Conservation (phyloP, 163 green algal genomes). For the Prototheca wickerhamii region DNA sequence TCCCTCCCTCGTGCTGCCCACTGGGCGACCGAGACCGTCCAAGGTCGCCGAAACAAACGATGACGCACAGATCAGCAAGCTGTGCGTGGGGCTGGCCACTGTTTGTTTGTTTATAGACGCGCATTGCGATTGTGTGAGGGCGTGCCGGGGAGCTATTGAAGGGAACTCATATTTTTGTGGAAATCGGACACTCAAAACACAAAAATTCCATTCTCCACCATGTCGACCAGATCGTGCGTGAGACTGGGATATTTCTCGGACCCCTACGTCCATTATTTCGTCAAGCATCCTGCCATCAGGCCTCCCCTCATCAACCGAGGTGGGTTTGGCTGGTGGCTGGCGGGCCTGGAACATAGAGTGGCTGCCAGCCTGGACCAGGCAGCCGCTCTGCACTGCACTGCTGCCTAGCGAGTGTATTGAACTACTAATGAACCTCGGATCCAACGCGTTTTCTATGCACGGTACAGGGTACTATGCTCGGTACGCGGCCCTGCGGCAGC, state of each 20-base stretch:
- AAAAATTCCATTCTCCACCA: neutral
- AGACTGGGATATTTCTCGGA: slow-evolving; percentile 75
- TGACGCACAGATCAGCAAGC: slow-evolving; percentile 78
- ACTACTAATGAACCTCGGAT: neutral
- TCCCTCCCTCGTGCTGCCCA: neutral
- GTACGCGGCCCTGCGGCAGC: slow-evolving; percentile 33
- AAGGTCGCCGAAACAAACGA: slow-evolving; percentile 65
- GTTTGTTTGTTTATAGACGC: too few relatives aligned
- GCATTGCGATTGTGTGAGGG: too few relatives aligned
- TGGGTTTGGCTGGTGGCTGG: slow-evolving; percentile 1
- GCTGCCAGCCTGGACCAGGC: neutral
- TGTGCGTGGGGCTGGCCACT: slow-evolving; percentile 44
- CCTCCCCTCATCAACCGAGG: slow-evolving; percentile 83
- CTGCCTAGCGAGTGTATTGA: too few relatives aligned
- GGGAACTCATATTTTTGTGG: too few relatives aligned
- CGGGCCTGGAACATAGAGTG: neutral
- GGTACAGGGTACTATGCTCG: slow-evolving; percentile 59
- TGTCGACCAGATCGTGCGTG: slow-evolving; percentile 57
- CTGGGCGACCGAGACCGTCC: neutral
- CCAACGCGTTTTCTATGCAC: neutral
- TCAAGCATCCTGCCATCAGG: slow-evolving; percentile 31
- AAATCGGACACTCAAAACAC: too few relatives aligned
- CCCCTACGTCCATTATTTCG: slow-evolving; percentile 75
- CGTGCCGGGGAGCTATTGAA: too few relatives aligned
- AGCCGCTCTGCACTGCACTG: too few relatives aligned